Percentiles rank a stretch among this genome's conserved stretches.
phyloP scores from a whole-genome alignment of 2,329 filamentous ascomycete species.

The Fusarium sp. region DNA sequence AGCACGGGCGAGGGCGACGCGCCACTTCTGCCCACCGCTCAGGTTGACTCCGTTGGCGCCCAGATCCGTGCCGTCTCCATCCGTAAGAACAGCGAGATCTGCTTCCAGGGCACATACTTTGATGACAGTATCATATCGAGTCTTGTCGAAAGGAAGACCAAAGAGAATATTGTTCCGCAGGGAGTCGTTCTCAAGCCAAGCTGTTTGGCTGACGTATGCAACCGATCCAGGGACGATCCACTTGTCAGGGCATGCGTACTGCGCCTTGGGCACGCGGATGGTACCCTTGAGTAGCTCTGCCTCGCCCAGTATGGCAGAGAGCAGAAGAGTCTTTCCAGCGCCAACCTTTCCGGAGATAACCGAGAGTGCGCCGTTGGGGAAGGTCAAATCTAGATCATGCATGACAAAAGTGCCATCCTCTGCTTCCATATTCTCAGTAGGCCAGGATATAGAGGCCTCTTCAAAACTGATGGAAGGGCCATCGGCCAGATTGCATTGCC shows the following conservation, averaged over 20 bases:
- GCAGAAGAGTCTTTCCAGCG: conserved; percentile 79
- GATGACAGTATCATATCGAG: conserved; percentile 76
- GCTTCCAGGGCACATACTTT: conserved; percentile 78
- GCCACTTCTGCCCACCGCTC: conserved; percentile 85
- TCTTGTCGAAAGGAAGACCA: conserved; percentile 74
- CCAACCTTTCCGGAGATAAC: conserved; percentile 82
- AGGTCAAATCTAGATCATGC: conserved; percentile 70
- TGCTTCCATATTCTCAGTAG: conserved; percentile 69
- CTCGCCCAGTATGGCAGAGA: conserved; percentile 80
- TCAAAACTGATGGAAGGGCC: conserved; percentile 72
- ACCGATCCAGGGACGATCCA: conserved; percentile 78
- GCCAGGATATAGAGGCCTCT: conserved; percentile 78
- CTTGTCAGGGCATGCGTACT: conserved; percentile 66
- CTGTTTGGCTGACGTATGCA: conserved; percentile 81
- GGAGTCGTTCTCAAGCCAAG: conserved; percentile 85
- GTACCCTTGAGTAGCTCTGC: conserved; percentile 74
- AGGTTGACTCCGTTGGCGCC: conserved; percentile 87
- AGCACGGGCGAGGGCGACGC: conserved; percentile 81
- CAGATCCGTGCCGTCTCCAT: conserved; percentile 83
- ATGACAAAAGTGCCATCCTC: conserved; percentile 73
- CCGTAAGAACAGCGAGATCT: conserved; percentile 78
- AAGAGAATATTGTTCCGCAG: conserved; percentile 83
- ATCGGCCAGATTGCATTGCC: conserved; percentile 64
- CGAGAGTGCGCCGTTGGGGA: conserved; percentile 76
- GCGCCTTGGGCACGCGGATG: conserved; percentile 64